Base-by-base conservation (phyloP, 2,329 filamentous ascomycete genomes). In the Pseudocercospora fijiensis region DNA sequence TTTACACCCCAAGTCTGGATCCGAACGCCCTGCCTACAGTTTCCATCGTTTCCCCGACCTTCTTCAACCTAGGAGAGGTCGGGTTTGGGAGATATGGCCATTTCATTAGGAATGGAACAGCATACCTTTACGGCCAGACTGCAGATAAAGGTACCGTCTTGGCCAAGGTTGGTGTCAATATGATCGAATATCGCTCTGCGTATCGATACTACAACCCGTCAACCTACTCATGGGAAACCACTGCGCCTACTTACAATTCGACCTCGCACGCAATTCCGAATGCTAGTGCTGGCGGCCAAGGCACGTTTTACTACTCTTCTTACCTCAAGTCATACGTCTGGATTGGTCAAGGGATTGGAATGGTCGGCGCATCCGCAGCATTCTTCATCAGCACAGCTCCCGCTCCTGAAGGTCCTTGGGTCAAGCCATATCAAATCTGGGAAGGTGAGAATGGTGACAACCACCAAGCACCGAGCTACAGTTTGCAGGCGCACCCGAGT, bases 381-480 rank as follows among this genome's bases (percentile, higher is more conserved):
- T 74, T 72, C 65, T 72, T 65, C 41, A 71, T 72, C 59, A 69
- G 67, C 22, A 74, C 74, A 8, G 69, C 74, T 13, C 71, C 72
- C 1, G 58, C 67, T 4, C 71, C 73, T 0, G 70, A 75, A 55
- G 74, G 74, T 1, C 74, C 73, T 1, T 76, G 74, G 74, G 66
- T 64, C 10, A 57, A 70, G 18, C 71, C 73, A 9, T 56, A 58
- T 11, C 10, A 53, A 33, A 27, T 72, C 13, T 72, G 65, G 41
- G 30, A 41, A 10, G 70, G 70, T 4, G 51, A 67, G 49, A 57
- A 60, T 41, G 70, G 70, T 3, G 69, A 67, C 52, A 18, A 64
- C 51, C 30, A 37, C 1, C 56, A 67, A 24, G 65, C 53, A 13
- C 57, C 57, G 0, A 65, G 53, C 3, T 71, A 71, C 53, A 61